phyloP scores from a whole-genome alignment of 352 stramenopile species.

The Saprolegnia parasitica region DNA sequence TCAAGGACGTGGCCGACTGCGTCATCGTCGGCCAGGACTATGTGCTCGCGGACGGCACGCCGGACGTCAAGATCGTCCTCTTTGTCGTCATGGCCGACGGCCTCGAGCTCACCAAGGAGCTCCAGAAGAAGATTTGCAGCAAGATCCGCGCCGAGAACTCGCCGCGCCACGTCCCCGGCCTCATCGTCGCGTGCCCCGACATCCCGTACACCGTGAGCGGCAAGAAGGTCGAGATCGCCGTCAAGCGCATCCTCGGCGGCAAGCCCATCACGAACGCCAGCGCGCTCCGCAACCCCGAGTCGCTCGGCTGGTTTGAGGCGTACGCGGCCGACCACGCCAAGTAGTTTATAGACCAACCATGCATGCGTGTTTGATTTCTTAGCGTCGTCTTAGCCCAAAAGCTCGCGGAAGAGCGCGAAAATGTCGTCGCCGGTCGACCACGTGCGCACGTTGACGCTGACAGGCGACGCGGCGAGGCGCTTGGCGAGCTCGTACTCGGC shows the following conservation, averaged over 20 bases:
- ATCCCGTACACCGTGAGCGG: slow-evolving; percentile 76
- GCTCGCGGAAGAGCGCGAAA: slow-evolving; percentile 42
- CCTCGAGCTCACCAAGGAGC: slow-evolving; percentile 37
- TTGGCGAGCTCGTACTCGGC: slow-evolving; percentile 34
- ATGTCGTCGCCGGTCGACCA: slow-evolving; percentile 63
- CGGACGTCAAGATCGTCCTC: slow-evolving; percentile 67
- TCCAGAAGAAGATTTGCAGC: slow-evolving; percentile 52
- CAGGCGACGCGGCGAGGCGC: slow-evolving; percentile 34
- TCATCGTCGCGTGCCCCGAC: slow-evolving; percentile 57
- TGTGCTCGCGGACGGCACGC: slow-evolving; percentile 53
- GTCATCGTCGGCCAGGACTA: slow-evolving; percentile 68
- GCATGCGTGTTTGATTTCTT: background rate
- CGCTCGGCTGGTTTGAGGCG: slow-evolving; percentile 49
- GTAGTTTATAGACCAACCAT: background rate
- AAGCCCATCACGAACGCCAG: slow-evolving; percentile 53
- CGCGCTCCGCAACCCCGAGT: slow-evolving; percentile 63
- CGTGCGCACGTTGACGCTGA: slow-evolving; percentile 45
- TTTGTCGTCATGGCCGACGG: slow-evolving; percentile 58
- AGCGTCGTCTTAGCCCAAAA: slow-evolving; percentile 32
- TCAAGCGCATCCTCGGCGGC: slow-evolving; percentile 73
- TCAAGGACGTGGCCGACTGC: slow-evolving; percentile 55
- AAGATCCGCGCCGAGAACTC: slow-evolving; percentile 57
- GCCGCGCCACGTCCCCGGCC: slow-evolving; percentile 57
- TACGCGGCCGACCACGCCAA: slow-evolving; percentile 34
- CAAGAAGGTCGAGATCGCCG: slow-evolving; percentile 77